phyloP scores from a whole-genome alignment of 345 rosid genomes.

The Adansonia digitata region DNA sequence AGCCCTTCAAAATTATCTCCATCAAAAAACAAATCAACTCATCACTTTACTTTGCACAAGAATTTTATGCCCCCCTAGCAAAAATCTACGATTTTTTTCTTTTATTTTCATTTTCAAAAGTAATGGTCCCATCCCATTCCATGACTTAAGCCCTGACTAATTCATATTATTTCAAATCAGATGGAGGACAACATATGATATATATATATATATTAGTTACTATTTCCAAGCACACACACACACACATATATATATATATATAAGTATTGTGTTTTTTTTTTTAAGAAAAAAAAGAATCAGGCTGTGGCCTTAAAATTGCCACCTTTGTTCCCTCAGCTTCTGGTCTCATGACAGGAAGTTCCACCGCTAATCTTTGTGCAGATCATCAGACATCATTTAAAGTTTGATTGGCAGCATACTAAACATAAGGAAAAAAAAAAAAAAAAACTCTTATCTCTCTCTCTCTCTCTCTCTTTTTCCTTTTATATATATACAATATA shows the following conservation, averaged over 20 bases:
- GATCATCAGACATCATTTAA: slow-evolving; percentile 8
- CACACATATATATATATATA: too few relatives aligned
- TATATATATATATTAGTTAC: too few relatives aligned
- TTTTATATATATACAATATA: neutral
- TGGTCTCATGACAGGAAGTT: slow-evolving; percentile 3
- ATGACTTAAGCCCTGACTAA: neutral
- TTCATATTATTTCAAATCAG: slow-evolving; percentile 2
- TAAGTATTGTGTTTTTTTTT: neutral
- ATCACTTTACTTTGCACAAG: neutral
- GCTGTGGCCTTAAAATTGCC: slow-evolving; percentile 10
- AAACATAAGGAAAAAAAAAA: neutral
- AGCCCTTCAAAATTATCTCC: neutral
- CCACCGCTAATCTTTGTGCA: slow-evolving; percentile 11
- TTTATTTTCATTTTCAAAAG: neutral
- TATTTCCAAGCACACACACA: neutral
- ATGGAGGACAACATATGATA: neutral
- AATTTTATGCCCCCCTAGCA: neutral
- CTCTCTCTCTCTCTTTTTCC: neutral
- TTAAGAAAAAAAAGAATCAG: neutral
- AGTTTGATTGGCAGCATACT: neutral
- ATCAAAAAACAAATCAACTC: neutral
- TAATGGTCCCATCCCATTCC: neutral
- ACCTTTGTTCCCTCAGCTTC: slow-evolving; percentile 6
- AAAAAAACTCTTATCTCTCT: neutral
- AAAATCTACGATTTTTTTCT: neutral